Evolutionary conservation across 805 yeast genomes (phyloP).

Genomic region (Kuraishia capsulata): DNA sequence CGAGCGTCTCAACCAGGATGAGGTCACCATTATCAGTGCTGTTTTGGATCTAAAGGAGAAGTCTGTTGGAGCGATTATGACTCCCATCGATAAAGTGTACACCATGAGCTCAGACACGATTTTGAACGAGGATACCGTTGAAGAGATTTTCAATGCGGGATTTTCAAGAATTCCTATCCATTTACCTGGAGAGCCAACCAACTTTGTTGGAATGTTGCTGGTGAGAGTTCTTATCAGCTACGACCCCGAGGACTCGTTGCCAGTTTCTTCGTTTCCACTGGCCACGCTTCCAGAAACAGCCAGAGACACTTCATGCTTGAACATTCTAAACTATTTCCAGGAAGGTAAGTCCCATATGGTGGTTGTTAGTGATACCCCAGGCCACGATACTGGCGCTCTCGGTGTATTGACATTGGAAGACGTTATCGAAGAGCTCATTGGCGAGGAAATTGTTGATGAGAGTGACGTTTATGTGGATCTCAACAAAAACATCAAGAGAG

Average conservation of each 20-base stretch:
- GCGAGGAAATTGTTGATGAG: conserved; percentile 96
- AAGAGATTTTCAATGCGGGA: conserved; percentile 87
- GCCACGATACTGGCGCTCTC: conserved; percentile 66
- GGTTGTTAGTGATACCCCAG: conserved; percentile 80
- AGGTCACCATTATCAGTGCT: conserved; percentile 90
- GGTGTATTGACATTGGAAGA: conserved; percentile 94
- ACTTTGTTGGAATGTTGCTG: conserved; percentile 90
- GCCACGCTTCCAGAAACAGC: conserved; percentile 95
- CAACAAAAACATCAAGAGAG: conserved; percentile 75
- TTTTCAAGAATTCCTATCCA: conserved; percentile 93
- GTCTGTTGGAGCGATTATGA: conserved; percentile 80
- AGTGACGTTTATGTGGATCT: conserved; percentile 90
- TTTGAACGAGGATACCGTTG: conserved; percentile 77
- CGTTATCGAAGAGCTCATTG: conserved; percentile 95
- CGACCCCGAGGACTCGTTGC: conserved; percentile 93
- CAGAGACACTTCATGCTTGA: conserved; percentile 85
- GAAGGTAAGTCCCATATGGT: conserved; percentile 98
- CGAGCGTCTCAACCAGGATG: conserved; percentile 87
- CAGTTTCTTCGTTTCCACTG: conserved; percentile 87
- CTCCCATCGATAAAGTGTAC: conserved; percentile 85
- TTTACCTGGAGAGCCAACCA: conserved; percentile 78
- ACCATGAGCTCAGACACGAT: conserved; percentile 79
- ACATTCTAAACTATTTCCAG: conserved; percentile 91
- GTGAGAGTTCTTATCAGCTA: conserved; percentile 89
- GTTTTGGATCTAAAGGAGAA: conserved; percentile 92